These are phyloP conservation scores for Limnanthes douglasii DNA, from an alignment of 345 rosid species.

Conservation along the genomic window DNA sequence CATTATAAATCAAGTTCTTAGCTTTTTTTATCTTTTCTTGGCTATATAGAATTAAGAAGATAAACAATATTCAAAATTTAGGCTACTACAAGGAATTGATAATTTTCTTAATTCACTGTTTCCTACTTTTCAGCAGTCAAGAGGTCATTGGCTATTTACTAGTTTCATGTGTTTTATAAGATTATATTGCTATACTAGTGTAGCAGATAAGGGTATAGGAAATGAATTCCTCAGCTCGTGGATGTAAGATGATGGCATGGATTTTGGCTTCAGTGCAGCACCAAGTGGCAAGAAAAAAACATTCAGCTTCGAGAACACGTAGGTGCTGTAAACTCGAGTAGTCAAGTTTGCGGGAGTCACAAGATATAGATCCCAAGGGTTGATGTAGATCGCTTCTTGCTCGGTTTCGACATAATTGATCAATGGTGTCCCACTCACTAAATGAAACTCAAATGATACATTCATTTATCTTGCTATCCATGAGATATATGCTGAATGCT, in stretches of 20 bases:
- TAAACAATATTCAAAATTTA: too few species aligned
- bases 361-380: neutral
- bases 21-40: too few species aligned
- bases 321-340: too few species aligned
- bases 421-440: neutral
- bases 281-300: slow-evolving; percentile 44
- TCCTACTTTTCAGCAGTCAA: too few species aligned
- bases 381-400: neutral
- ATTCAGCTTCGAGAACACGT: slow-evolving; percentile 62
- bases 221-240: slow-evolving; percentile 61
- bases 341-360: too few species aligned
- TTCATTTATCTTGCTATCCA: neutral
- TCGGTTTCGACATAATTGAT: neutral
- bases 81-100: too few species aligned
- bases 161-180: too few species aligned
- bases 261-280: slow-evolving; percentile 43
- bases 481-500: neutral
- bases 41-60: too few species aligned
- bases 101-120: too few species aligned
- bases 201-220: slow-evolving; percentile 72
- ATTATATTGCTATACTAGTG: too few species aligned
- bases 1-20: too few species aligned
- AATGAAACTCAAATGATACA: neutral
- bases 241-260: slow-evolving; percentile 52
- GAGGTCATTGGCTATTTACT: too few species aligned